These are phyloP conservation scores for Emericellopsis cladophorae DNA, from an alignment of 2,329 filamentous ascomycete genomes.

Conservation along the genomic window DNA sequence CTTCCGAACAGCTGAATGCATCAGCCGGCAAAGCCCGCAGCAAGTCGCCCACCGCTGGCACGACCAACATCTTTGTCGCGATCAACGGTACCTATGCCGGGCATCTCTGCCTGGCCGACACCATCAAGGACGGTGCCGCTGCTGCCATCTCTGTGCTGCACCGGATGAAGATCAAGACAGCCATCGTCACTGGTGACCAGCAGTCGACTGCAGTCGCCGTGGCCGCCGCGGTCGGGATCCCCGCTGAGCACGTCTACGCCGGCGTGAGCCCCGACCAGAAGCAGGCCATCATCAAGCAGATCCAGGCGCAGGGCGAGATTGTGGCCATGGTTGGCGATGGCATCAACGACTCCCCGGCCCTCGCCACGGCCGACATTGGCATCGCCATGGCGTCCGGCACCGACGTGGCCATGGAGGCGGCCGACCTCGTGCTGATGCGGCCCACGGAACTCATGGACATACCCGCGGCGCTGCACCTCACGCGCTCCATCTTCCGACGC, in stretches of 20 bases:
- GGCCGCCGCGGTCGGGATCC: slow-evolving; percentile 70
- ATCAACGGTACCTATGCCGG: slow-evolving; percentile 75
- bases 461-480: slow-evolving; percentile 73
- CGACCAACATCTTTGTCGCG: slow-evolving; percentile 83
- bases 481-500: slow-evolving; percentile 72
- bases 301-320: slow-evolving; percentile 62
- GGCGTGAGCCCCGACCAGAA: slow-evolving; percentile 89
- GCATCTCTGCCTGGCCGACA: slow-evolving; percentile 74
- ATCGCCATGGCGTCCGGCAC: slow-evolving; percentile 89
- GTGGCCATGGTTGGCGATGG: slow-evolving; percentile 98
- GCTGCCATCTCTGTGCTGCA: slow-evolving; percentile 72
- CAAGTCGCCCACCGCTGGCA: slow-evolving; percentile 44
- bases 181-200: slow-evolving; percentile 91
- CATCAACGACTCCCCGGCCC: slow-evolving; percentile 93
- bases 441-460: slow-evolving; percentile 86
- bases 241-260: slow-evolving; percentile 62
- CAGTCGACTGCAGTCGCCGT: slow-evolving; percentile 73
- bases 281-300: slow-evolving; percentile 65
- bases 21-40: slow-evolving; percentile 21
- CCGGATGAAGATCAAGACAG: slow-evolving; percentile 73
- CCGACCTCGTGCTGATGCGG: slow-evolving; percentile 90
- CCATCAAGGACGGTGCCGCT: slow-evolving; percentile 76
- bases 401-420: slow-evolving; percentile 95
- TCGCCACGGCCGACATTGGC: slow-evolving; percentile 84
- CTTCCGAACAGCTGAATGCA: slow-evolving; percentile 45